These are phyloP conservation scores for Pneumocystis murina DNA, from an alignment of 1,139 yeast genomes.

Conservation along the genomic window DNA sequence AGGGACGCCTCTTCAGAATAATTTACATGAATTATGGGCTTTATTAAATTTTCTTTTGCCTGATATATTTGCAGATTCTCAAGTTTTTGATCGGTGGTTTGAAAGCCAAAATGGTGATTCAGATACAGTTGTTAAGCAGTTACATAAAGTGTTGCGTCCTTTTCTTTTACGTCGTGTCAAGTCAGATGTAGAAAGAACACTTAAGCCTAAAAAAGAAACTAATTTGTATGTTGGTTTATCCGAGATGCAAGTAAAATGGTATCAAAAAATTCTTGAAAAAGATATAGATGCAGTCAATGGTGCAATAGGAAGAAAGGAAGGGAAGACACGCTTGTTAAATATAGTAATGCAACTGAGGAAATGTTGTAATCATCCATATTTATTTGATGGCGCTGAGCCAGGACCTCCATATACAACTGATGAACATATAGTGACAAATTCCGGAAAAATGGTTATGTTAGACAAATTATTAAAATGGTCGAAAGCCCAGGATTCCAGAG, in stretches of 20 bases:
- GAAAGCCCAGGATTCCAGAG: conserved; percentile 70
- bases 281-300: conserved; percentile 96
- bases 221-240: conserved; percentile 90
- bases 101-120: conserved; percentile 34
- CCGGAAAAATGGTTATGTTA: conserved; percentile 79
- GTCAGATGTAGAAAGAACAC: conserved; percentile 79
- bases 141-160: conserved; percentile 81
- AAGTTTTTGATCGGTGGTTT: conserved; percentile 86
- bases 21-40: conserved; percentile 93
- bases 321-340: conserved; percentile 75
- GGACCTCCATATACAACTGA: conserved; percentile 98
- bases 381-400: conserved; percentile 97
- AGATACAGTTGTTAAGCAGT: conserved; percentile 61
- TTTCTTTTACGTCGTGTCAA: conserved; percentile 80
- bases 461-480: conserved; percentile 68
- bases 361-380: conserved; percentile 92
- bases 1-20: conserved; percentile 92
- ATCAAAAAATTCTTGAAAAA: conserved; percentile 70
- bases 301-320: conserved; percentile 73
- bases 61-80: conserved; percentile 84
- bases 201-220: conserved; percentile 73
- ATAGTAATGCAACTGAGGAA: conserved; percentile 94
- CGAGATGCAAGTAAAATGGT: conserved; percentile 87
- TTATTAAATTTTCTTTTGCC: conserved; percentile 76
- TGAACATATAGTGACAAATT: conserved; percentile 73